phyloP scores from a whole-genome alignment of 179 eudicot genomes.

The Vitellaria paradoxa region DNA sequence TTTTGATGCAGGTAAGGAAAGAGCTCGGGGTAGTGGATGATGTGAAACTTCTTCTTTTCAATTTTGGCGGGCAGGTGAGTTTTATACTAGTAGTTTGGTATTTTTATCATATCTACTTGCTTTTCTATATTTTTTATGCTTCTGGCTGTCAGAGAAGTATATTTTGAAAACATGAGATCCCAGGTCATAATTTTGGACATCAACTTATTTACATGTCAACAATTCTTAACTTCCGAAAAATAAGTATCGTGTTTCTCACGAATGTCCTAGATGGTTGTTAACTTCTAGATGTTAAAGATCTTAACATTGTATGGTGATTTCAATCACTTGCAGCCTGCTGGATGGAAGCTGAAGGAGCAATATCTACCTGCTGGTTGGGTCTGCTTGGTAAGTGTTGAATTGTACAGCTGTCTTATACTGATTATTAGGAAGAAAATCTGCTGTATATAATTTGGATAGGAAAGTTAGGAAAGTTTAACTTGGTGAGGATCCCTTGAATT shows the following conservation, averaged over 20 bases:
- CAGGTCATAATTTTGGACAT: no score
- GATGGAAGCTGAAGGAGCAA: slow-evolving; percentile 69
- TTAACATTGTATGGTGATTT: not conserved
- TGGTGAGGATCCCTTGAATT: no score
- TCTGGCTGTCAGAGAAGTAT: not conserved
- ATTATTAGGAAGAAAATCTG: no score
- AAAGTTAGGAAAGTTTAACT: no score
- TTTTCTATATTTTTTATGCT: not conserved
- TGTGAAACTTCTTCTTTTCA: slow-evolving; percentile 65
- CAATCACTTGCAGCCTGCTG: slow-evolving; percentile 58
- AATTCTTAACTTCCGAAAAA: no score
- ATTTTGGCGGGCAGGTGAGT: slow-evolving; percentile 86
- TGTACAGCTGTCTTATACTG: no score
- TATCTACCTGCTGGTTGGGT: slow-evolving; percentile 77
- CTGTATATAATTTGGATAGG: no score
- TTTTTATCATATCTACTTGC: no score
- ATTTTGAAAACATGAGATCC: no score
- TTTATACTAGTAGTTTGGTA: not conserved
- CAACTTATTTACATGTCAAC: no score
- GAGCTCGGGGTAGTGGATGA: slow-evolving; percentile 65
- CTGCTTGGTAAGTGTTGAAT: slow-evolving; percentile 48
- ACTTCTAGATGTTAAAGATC: not conserved
- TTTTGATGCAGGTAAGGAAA: slow-evolving; percentile 50
- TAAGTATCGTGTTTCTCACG: no score
- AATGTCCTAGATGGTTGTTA: no score